Evolutionary conservation across 176 grass and related monocot species (phyloP), one percentile per base, ranked within the genome.

Genomic region (Areca catechu): DNA sequence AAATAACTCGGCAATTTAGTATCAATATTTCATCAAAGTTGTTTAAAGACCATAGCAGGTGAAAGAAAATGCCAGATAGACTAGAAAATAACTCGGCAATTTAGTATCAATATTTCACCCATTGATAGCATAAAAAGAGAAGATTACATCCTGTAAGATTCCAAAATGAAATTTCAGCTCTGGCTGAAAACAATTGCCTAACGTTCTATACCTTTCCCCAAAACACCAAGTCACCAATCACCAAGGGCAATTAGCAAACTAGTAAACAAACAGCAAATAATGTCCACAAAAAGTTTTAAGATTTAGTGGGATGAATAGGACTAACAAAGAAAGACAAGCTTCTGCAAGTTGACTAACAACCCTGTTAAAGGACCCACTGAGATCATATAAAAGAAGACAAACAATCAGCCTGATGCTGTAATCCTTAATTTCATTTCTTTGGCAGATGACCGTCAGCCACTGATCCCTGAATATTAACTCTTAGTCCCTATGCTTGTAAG

Each of bases 401-500:
- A 43, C 34, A 43, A 43, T 43, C 3, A 43, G 34, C 34, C 2
- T 43, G 2, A 7, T 43, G 9, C 9, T 43, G 10, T 2, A 43
- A 43, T 12, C 34, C 49, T 70, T 2, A 57, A 28, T 70, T 18
- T 58, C 67, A 19, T 59, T 50, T 58, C 54, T 60, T 54, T 15
- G 16, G 57, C 52, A 16, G 66, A 61, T 20, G 23, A 28, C 1
- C n/a, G 9, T 73, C 61, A 61, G 24, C 34, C 50, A 66, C 15
- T 9, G 50, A 25, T 25, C 24, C 12, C 73, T 82, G 50, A 54
- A 76, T 47, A 60, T 1, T 48, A 28, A 50, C 27, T 10, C 57
- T 30, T 24, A 27, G 30, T 67, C 52, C 24, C 73, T 24, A 59
- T 73, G 72, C 55, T 43, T 64, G 74, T 43, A 53, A 79, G 50